Conservation (phyloP, 345 rosid species). For the Rhodomyrtus tomentosa region DNA sequence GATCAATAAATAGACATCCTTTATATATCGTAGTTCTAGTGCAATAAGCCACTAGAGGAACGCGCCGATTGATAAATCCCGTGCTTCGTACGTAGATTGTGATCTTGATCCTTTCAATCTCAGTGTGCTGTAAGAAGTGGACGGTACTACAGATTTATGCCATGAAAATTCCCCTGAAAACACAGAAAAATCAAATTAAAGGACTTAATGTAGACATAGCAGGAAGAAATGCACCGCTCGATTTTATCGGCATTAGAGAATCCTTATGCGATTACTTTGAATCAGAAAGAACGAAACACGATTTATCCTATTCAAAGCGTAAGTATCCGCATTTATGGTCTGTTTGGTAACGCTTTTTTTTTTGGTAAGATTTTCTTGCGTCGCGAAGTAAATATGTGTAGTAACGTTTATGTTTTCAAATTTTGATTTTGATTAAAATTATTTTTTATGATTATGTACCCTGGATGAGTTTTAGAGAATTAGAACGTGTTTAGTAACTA, state of each 20-base stretch:
- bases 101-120: not conserved
- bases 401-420: too few relatives aligned
- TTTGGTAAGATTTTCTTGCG: too few relatives aligned
- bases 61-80: not conserved
- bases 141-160: not conserved
- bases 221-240: not conserved
- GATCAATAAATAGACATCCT: not conserved
- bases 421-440: too few relatives aligned
- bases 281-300: not conserved
- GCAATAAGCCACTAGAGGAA: not conserved
- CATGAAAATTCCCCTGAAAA: not conserved
- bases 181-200: rapidly evolving
- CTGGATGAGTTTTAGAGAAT: too few relatives aligned
- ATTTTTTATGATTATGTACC: too few relatives aligned
- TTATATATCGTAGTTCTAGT: rapidly evolving
- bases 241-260: not conserved
- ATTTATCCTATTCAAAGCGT: not conserved
- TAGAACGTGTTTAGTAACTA: too few relatives aligned
- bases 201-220: not conserved
- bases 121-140: not conserved
- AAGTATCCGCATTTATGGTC: too few relatives aligned
- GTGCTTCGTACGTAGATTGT: rapidly evolving
- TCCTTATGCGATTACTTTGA: not conserved
- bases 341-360: too few relatives aligned
- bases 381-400: too few relatives aligned